Evolutionary conservation across 2,329 filamentous ascomycete genomes (phyloP).

Genomic region (Thelonectria blattea): DNA sequence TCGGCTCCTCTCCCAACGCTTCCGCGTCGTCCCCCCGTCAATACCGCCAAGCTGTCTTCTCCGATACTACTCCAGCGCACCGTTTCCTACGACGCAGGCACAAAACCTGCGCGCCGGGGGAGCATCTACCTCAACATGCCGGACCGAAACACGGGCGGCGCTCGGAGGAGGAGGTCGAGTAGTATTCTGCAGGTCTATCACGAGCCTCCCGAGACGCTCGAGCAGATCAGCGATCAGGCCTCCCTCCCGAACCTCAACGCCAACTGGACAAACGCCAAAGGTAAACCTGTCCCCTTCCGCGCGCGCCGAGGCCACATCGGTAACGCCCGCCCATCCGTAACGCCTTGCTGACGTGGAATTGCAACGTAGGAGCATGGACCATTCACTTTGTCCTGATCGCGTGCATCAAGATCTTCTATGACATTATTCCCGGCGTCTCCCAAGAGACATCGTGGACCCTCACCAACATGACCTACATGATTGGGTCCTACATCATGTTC

Average conservation of each 20-base stretch:
- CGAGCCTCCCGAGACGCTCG: slow-evolving; percentile 93
- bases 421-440: slow-evolving; percentile 93
- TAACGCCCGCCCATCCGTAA: background rate
- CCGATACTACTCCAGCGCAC: slow-evolving; percentile 84
- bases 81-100: slow-evolving; percentile 88
- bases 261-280: slow-evolving; percentile 99
- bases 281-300: slow-evolving; percentile 55
- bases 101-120: slow-evolving; percentile 71
- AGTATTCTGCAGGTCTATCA: slow-evolving; percentile 93
- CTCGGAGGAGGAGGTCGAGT: slow-evolving; percentile 90
- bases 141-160: slow-evolving; percentile 55
- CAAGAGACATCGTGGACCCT: slow-evolving; percentile 99
- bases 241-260: slow-evolving; percentile 95
- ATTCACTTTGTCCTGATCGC: slow-evolving; percentile 95
- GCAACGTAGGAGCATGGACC: slow-evolving; percentile 83
- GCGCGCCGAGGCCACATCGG: slow-evolving; percentile 1
- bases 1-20: slow-evolving; percentile 22
- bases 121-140: slow-evolving; percentile 64
- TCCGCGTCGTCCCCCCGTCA: slow-evolving; percentile 46
- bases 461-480: slow-evolving; percentile 99
- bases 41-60: slow-evolving; percentile 97
- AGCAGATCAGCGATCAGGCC: slow-evolving; percentile 97
- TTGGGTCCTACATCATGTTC: slow-evolving; percentile 99
- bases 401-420: slow-evolving; percentile 93
- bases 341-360: slow-evolving; percentile 26